These are phyloP conservation scores for Brassica cretica DNA, from an alignment of 345 rosid genomes.

Conservation along the genomic window DNA sequence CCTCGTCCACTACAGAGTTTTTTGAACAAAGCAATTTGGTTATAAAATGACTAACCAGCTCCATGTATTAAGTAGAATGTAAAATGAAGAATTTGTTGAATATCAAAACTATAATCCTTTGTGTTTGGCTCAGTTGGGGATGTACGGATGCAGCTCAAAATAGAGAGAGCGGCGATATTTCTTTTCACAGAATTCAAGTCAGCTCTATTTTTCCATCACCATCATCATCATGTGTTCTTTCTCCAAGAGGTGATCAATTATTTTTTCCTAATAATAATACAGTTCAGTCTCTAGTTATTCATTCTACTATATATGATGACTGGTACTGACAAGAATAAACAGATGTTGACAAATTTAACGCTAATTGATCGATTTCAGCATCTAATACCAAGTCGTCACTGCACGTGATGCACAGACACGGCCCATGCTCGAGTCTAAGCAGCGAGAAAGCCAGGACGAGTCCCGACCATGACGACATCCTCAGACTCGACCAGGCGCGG, in stretches of 20 bases:
- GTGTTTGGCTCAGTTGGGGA: conserved; percentile 28
- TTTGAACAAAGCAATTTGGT: background rate
- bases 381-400: conserved; percentile 47
- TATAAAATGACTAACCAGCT: conserved; percentile 33
- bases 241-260: conserved; percentile 42
- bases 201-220: conserved; percentile 55
- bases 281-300: too few species aligned
- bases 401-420: conserved; percentile 61
- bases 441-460: conserved; percentile 24
- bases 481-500: conserved; percentile 58
- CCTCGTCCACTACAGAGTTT: conserved; percentile 1
- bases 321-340: too few species aligned
- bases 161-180: conserved; percentile 8
- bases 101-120: background rate
- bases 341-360: background rate
- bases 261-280: background rate
- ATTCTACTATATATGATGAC: too few species aligned
- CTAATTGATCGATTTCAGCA: conserved; percentile 27
- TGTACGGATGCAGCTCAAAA: conserved; percentile 33
- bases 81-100: conserved; percentile 21
- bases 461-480: conserved; percentile 47
- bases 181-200: conserved; percentile 42
- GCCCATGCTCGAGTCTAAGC: conserved; percentile 54
- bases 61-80: conserved; percentile 22
- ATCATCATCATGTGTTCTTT: conserved; percentile 50